Percentiles rank a stretch among this genome's conserved stretches.
Conservation (phyloP, 306 rosid genomes). For the Sphenostylis stenocarpa region DNA sequence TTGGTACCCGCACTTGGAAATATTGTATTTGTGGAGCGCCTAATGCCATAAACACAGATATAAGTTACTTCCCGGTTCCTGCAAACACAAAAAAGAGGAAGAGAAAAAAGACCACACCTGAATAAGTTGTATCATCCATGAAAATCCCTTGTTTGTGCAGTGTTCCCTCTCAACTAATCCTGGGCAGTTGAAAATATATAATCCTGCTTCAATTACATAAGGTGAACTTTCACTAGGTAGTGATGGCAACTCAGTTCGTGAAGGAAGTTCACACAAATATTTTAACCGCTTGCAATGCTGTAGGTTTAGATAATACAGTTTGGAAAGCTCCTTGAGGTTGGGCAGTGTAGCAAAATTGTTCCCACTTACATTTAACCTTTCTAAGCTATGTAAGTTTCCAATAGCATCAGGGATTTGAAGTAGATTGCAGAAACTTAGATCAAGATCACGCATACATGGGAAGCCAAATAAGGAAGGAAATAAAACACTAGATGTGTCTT, state of each 20-base stretch:
- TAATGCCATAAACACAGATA: not conserved
- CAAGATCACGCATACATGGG: not conserved
- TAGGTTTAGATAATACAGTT: not conserved
- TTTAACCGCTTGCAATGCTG: not conserved
- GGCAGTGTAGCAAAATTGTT: not conserved
- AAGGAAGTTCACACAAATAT: not conserved
- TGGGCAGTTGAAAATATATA: not conserved
- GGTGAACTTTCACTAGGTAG: too few relatives aligned
- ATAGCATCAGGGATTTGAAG: not conserved
- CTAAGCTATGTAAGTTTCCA: not conserved
- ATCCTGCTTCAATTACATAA: not conserved
- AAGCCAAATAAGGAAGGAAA: not conserved
- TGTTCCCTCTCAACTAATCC: not conserved
- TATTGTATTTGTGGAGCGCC: not conserved
- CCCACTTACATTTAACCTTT: not conserved
- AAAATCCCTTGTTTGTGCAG: not conserved
- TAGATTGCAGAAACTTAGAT: not conserved
- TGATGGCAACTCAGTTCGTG: not conserved
- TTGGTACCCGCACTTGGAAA: accelerated
- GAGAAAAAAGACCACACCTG: not conserved
- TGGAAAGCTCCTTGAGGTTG: not conserved
- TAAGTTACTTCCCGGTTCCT: not conserved
- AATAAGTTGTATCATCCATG: not conserved
- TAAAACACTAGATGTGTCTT: not conserved
- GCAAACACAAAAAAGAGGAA: not conserved